Evolutionary conservation across 1,284 basidiomycete species (phyloP), one percentile per base, ranked within the genome.

Genomic region (Malassezia dermatis): DNA sequence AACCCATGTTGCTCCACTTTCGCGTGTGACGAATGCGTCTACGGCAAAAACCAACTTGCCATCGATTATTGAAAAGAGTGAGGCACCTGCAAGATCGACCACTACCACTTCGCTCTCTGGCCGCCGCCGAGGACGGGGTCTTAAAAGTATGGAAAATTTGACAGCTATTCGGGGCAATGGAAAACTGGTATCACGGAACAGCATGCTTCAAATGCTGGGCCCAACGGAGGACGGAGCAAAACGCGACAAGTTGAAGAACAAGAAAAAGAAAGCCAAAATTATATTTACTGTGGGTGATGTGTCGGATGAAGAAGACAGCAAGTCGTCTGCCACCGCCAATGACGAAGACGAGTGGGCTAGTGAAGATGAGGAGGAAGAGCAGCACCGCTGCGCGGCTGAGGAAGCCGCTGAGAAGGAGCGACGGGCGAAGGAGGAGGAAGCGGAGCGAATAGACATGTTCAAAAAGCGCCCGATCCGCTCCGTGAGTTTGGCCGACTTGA

Each of bases 371-470:
- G 73, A 69, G 44, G 67, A 67, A n/a, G 64, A 72, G 43, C n/a
- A 37, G 17, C 49, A 32, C 4, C 67, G 64, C 15, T 61, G 62
- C 37, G 67, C 71, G 3, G 67, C 63, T 34, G 60, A 63, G 30
- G 63, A 65, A 17, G 68, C 63, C 17, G 67, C 67, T 32, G 81
- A 63, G 37, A 17, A 21, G n/a, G 34, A 17, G n/a, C 46, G 23
- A 11, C 32, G 26, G 4, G 32, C 21, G 13, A 19, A 26, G n/a
- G 83, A 86, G 67, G 83, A 80, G 15, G 80, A 83, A 65, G 79
- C 84, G 6, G 82, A 86, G 66, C 80, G 80, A 30, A 82, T 85
- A 15, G 55, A 57, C 3, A 79, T 89, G 80, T 88, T 89, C 67
- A 79, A 81, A 53, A 89, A 88, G 75, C 78, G 84, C 10, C 85